phyloP scores from a whole-genome alignment of 192 early-diverging fungal genomes.

The Gryganskiella cystojenkinii region DNA sequence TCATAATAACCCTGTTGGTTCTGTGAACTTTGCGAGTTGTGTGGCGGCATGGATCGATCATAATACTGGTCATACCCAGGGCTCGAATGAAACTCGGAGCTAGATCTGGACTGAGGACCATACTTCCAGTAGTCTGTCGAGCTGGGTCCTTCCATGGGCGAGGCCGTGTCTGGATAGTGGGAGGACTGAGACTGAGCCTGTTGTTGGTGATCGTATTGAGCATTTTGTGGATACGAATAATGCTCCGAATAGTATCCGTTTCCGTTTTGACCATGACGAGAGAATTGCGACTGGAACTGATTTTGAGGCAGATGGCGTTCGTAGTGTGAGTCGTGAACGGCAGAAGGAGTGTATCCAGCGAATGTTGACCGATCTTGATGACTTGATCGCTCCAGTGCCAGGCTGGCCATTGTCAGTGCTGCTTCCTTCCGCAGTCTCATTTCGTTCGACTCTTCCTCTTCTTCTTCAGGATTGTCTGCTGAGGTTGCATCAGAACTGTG shows the following conservation, averaged over 20 bases:
- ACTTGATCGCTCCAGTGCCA: neutral
- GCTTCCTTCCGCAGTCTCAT: conserved; percentile 34
- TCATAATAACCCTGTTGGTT: neutral
- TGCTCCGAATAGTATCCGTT: too few relatives aligned
- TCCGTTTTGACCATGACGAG: too few relatives aligned
- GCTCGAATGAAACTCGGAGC: neutral
- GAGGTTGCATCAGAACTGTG: neutral
- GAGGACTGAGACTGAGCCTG: too few relatives aligned
- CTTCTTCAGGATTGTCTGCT: conserved; percentile 1
- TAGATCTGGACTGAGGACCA: neutral
- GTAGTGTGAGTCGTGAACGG: too few relatives aligned
- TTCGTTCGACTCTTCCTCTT: conserved; percentile 34
- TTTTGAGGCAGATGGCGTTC: too few relatives aligned
- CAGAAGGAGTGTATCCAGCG: too few relatives aligned
- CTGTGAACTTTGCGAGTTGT: neutral
- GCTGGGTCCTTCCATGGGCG: neutral
- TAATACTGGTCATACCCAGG: neutral
- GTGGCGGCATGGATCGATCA: neutral
- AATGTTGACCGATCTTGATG: too few relatives aligned
- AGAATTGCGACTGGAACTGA: too few relatives aligned
- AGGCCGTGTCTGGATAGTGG: neutral
- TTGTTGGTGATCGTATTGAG: too few relatives aligned
- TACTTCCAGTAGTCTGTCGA: neutral
- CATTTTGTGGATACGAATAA: too few relatives aligned
- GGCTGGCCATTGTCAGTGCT: conserved; percentile 35